Base-by-base conservation (phyloP, 75 land plant genomes). In the Pinus tabuliformis region DNA sequence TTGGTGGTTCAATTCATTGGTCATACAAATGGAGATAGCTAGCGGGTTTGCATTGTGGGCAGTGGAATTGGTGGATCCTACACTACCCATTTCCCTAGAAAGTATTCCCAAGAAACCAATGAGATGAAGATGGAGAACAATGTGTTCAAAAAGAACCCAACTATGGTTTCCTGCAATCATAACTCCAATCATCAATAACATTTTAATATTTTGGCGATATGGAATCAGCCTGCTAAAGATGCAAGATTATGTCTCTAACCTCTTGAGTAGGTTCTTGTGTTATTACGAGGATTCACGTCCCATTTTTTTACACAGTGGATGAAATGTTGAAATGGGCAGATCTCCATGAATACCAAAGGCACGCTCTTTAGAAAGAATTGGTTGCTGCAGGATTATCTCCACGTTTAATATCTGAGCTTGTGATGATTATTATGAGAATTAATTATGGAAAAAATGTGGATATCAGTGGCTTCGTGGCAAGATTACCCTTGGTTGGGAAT, bases 61-160 rank as follows among this genome's bases (percentile, higher is more conserved):
- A 79, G 87, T 76, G 99, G 99, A n/a, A 96, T 96, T 62, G 92
- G 80, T 61, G 99, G 95, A 66, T 83, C 99, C 56, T 90, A 97
- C 0, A 80, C 87, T 20, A 81, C 99, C 59, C 88, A 91, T 71
- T 96, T 96, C 84, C 91, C 94, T 76, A 80, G 82, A n/a, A 62
- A 83, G 5, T 85, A 83, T 56, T 72, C 87, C 33, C 80, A 86
- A 60, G 75, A 54, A 30, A 64, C 73, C 86, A 75, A 78, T 13
- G 6, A 61, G 15, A 30, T 39, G 21, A n/a, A 73, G 54, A 56
- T 70, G 56, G 78, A 74, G 26, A 90, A 89, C 79, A 76, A 28
- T 2, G 75, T 96, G 65, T 90, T 90, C 77, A 96, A 96, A 86
- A 85, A 83, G 59, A 59, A 66, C 72, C 77, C 70, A 77, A 64